Conservation (phyloP, 2,329 filamentous ascomycete species). For the Arthrobotrys musiformis region DNA sequence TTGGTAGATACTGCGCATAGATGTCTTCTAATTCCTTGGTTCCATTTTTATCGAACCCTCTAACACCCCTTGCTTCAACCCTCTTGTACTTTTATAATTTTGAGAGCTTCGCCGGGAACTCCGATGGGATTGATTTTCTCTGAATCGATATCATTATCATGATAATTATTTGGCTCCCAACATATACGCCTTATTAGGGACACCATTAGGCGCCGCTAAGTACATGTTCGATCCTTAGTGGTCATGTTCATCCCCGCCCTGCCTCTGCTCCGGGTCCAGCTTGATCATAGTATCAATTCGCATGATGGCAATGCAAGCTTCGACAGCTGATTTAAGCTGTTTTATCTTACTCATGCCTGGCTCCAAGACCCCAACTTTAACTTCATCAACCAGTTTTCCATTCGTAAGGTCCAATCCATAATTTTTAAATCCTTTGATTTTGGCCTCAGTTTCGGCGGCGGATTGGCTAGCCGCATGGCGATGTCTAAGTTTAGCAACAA, state of each 20-base stretch:
- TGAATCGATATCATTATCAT: too few relatives aligned
- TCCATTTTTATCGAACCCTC: too few relatives aligned
- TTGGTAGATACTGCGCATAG: background rate
- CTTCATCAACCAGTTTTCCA: conserved; percentile 89
- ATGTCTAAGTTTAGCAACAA: conserved; percentile 93
- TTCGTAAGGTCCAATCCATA: conserved; percentile 91
- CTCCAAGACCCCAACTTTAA: conserved; percentile 95
- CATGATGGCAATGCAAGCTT: conserved; percentile 99
- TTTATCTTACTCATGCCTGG: conserved; percentile 98
- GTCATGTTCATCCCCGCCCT: conserved; percentile 80
- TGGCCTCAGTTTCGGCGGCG: conserved; percentile 83
- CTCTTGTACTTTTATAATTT: background rate
- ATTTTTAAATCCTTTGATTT: conserved; percentile 98
- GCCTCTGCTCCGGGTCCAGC: conserved; percentile 86
- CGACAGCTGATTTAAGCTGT: conserved; percentile 92
- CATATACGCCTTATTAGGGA: background rate
- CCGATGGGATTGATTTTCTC: background rate
- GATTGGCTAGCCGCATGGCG: conserved; percentile 94
- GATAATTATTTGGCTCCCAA: background rate
- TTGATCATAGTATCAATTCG: conserved; percentile 98
- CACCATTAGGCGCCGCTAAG: background rate
- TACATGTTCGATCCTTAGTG: conserved; percentile 68
- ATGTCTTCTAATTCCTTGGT: background rate
- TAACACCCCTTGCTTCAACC: background rate
- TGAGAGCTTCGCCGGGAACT: background rate